These are phyloP conservation scores for Phytophthora chlamydospora DNA, from an alignment of 352 stramenopile species.

Conservation along the genomic window DNA sequence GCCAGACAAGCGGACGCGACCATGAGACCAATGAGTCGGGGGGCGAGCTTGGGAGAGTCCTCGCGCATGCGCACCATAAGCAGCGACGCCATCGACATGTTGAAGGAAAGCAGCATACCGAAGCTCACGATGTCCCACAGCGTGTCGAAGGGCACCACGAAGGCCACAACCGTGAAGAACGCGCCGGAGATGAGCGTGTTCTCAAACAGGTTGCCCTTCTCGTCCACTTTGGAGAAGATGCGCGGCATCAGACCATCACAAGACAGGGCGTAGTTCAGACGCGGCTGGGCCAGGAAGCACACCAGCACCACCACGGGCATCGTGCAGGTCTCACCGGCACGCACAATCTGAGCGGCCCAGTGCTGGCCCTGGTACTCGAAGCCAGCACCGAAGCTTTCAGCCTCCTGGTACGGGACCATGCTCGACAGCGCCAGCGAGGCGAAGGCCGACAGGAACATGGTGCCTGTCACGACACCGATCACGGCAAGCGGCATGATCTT, in stretches of 20 bases:
- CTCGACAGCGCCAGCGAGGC: constrained; percentile 87
- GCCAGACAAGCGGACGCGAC: constrained; percentile 43
- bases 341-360: constrained; percentile 58
- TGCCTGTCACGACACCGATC: constrained; percentile 78
- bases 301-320: constrained; percentile 94
- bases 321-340: constrained; percentile 32
- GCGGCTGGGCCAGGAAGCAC: constrained; percentile 92
- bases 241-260: constrained; percentile 93
- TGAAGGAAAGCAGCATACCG: constrained; percentile 88
- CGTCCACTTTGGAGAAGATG: constrained; percentile 89
- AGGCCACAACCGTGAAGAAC: constrained; percentile 71
- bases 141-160: constrained; percentile 76
- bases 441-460: constrained; percentile 75
- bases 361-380: constrained; percentile 49
- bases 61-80: constrained; percentile 74
- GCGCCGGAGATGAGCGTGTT: constrained; percentile 73
- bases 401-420: constrained; percentile 59
- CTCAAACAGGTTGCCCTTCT: constrained; percentile 81
- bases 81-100: constrained; percentile 79
- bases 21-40: constrained; percentile 47
- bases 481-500: constrained; percentile 84
- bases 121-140: constrained; percentile 91
- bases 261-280: constrained; percentile 92
- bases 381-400: constrained; percentile 46
- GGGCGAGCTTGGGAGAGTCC: constrained; percentile 44